These are phyloP conservation scores for Xylariaceae sp. DNA, from an alignment of 2,329 filamentous ascomycete genomes.

Conservation along the genomic window DNA sequence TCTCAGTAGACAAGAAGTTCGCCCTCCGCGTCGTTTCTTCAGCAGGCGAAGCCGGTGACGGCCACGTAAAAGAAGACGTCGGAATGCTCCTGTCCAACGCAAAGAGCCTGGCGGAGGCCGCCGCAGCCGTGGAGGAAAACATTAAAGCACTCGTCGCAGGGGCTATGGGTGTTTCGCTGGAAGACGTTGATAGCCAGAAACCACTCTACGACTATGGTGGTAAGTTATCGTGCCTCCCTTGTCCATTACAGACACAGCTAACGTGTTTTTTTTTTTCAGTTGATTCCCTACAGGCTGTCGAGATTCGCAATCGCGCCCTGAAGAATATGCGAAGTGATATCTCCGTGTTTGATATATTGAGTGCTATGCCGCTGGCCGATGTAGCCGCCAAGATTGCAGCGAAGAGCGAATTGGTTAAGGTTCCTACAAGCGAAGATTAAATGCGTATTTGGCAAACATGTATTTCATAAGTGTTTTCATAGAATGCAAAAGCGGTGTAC, in stretches of 20 bases:
- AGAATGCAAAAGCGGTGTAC: too few species aligned
- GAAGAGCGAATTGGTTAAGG: not conserved
- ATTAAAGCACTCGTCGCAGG: not conserved
- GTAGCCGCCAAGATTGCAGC: not conserved
- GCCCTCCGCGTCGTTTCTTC: not conserved
- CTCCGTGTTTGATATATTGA: conserved; percentile 4
- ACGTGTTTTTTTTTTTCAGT: not conserved
- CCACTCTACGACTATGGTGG: conserved; percentile 2
- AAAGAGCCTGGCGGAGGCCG: not conserved
- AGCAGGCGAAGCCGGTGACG: not conserved
- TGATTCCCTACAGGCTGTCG: conserved; percentile 1
- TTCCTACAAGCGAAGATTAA: not conserved
- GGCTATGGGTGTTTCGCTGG: not conserved
- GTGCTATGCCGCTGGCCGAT: not conserved
- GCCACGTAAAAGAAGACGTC: not conserved
- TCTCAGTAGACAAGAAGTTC: conserved; percentile 1
- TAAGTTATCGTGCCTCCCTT: not conserved
- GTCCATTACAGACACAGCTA: not conserved
- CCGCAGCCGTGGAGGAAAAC: not conserved
- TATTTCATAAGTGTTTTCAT: not conserved
- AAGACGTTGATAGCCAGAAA: not conserved
- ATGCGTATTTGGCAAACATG: not conserved
- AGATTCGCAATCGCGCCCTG: conserved; percentile 1
- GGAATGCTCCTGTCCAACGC: not conserved
- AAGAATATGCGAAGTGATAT: conserved; percentile 3